Evolutionary conservation across 192 early-diverging fungal species (phyloP).

Genomic region (Dissophora ornata): DNA sequence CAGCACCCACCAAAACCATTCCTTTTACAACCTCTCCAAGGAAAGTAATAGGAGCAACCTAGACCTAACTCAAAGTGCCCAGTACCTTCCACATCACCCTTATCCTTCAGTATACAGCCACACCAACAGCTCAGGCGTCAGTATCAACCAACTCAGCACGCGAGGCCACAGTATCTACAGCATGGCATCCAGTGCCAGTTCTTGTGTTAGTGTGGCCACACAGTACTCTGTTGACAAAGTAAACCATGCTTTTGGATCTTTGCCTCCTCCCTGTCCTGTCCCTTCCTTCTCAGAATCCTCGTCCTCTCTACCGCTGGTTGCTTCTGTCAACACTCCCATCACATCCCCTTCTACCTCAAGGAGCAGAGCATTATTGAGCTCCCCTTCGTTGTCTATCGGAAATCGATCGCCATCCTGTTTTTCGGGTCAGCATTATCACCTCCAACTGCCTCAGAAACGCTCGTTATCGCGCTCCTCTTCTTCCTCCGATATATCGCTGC

Average conservation of each 20-base stretch:
- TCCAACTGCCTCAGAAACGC: neutral
- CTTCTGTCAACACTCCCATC: slow-evolving; percentile 31
- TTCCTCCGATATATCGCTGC: slow-evolving; percentile 8
- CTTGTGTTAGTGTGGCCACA: slow-evolving; percentile 18
- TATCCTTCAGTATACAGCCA: slow-evolving; percentile 22
- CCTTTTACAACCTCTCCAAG: slow-evolving; percentile 48
- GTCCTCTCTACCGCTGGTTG: slow-evolving; percentile 28
- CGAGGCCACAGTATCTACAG: slow-evolving; percentile 32
- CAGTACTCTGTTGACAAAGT: slow-evolving; percentile 33
- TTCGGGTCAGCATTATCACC: neutral
- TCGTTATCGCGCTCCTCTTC: slow-evolving; percentile 7
- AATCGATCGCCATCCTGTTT: neutral
- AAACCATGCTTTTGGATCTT: slow-evolving; percentile 41
- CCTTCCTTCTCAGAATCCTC: slow-evolving; percentile 32
- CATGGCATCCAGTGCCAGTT: slow-evolving; percentile 22
- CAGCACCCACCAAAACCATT: slow-evolving; percentile 1
- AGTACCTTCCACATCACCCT: slow-evolving; percentile 21
- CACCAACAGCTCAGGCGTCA: slow-evolving; percentile 17
- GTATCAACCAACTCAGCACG: slow-evolving; percentile 14
- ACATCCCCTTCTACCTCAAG: slow-evolving; percentile 8
- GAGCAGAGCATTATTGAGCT: slow-evolving; percentile 4
- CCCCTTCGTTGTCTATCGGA: slow-evolving; percentile 8
- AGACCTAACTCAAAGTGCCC: slow-evolving; percentile 17
- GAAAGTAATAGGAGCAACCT: slow-evolving; percentile 42
- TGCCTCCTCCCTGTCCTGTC: slow-evolving; percentile 33